A percentile compares a stretch with the other conserved stretches of the same genome.
Conservation (phyloP, 192 early-diverging fungal genomes). For the Coemansia furcata region DNA sequence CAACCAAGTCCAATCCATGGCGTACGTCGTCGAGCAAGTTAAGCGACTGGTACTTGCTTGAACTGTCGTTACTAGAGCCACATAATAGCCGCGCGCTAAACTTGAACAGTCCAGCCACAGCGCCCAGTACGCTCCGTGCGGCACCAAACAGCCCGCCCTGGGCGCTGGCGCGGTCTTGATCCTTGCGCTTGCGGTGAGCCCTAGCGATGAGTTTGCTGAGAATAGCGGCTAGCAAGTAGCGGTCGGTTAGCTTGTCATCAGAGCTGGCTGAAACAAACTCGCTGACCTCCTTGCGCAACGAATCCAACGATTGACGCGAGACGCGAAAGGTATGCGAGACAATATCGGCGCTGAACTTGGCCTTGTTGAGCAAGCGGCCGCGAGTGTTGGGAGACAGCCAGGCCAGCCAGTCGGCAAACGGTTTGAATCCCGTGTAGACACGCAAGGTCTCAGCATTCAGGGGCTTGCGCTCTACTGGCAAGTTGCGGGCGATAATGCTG, state of each 20-base stretch:
- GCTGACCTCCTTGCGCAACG: constrained; percentile 14
- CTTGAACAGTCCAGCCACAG: not conserved
- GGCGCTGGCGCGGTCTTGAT: not conserved
- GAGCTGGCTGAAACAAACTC: not conserved
- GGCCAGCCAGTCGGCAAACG: constrained; percentile 41
- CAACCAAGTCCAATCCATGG: constrained; percentile 20
- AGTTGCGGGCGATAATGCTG: constrained; percentile 19
- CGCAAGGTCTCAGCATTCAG: constrained; percentile 15
- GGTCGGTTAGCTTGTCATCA: not conserved
- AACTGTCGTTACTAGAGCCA: not conserved
- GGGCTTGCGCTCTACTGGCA: constrained; percentile 34
- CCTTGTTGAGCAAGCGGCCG: constrained; percentile 23
- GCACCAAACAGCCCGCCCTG: not conserved
- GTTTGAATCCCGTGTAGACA: constrained; percentile 26
- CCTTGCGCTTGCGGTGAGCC: constrained; percentile 28
- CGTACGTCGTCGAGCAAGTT: constrained; percentile 41
- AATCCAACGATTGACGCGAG: constrained; percentile 7
- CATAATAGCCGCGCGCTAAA: not conserved
- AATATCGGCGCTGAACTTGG: constrained; percentile 22
- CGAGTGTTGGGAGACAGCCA: constrained; percentile 47
- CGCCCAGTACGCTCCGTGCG: not conserved
- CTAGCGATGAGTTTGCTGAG: constrained; percentile 41
- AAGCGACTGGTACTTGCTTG: constrained; percentile 23
- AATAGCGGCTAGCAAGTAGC: constrained; percentile 34
- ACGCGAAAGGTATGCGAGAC: constrained; percentile 40